A percentile compares a stretch with the other conserved stretches of the same genome.
These are phyloP conservation scores for Penstemon eatonii DNA, from an alignment of 257 asterid species.

Conservation along the genomic window DNA sequence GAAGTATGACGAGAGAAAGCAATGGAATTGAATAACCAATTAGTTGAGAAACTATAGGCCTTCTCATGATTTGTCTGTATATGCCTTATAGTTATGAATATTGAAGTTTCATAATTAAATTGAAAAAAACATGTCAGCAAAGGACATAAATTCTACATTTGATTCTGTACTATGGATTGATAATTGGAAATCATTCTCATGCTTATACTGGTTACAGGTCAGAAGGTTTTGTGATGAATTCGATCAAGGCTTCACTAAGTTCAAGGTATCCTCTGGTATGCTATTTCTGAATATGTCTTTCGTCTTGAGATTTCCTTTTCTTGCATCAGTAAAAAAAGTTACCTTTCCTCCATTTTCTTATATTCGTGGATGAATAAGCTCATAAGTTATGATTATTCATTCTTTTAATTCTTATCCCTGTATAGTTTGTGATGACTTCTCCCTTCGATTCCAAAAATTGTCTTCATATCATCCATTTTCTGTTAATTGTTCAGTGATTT, in stretches of 20 bases:
- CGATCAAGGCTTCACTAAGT: conserved; percentile 59
- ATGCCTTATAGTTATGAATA: neutral
- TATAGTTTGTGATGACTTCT: conserved; percentile 3
- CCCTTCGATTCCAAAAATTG: neutral
- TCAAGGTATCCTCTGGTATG: conserved; percentile 93
- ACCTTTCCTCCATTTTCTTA: conserved; percentile 17
- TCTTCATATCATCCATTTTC: neutral
- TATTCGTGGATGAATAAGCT: conserved; percentile 6
- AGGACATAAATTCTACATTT: neutral
- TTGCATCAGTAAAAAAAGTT: neutral
- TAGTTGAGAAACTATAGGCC: neutral
- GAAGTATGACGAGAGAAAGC: neutral
- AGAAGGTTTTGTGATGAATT: conserved; percentile 67
- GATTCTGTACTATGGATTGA: neutral
- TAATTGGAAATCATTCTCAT: conserved; percentile 20
- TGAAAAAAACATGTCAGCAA: neutral
- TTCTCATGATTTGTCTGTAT: conserved; percentile 5
- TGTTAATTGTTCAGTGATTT: conserved; percentile 24
- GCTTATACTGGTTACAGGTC: conserved; percentile 49
- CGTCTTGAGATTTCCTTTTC: conserved; percentile 11
- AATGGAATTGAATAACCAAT: conserved; percentile 3
- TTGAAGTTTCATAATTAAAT: neutral
- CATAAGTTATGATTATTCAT: neutral
- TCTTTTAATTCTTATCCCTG: neutral
- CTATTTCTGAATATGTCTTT: conserved; percentile 35